These are phyloP conservation scores for Salicornia ramosissima DNA, from an alignment of 148 eudicot genomes.

Conservation along the genomic window DNA sequence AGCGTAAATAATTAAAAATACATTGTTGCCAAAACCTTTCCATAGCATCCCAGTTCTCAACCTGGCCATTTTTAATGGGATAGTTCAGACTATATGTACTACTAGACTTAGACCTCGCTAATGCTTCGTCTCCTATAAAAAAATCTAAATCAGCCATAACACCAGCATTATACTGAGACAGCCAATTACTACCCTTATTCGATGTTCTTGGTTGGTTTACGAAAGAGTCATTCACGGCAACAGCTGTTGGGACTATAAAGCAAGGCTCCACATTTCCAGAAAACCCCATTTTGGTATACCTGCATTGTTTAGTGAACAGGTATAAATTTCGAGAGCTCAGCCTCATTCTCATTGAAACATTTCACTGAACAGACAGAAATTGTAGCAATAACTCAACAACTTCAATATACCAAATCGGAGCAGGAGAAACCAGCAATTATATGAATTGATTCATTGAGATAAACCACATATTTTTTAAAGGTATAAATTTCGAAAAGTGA, in stretches of 20 bases:
- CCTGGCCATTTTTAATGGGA: conserved; percentile 89
- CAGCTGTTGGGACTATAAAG: conserved; percentile 76
- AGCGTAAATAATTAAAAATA: conserved; percentile 88
- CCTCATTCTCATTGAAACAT: neutral
- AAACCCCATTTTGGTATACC: conserved; percentile 98
- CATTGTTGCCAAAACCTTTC: conserved; percentile 99
- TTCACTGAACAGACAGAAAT: neutral
- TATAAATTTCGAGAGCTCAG: neutral
- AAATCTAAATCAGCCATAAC: conserved; percentile 99
- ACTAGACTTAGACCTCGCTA: conserved; percentile 76
- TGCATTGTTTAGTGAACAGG: conserved; percentile 26
- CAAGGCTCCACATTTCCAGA: conserved; percentile 97
- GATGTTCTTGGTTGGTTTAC: conserved; percentile 64
- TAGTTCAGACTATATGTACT: conserved; percentile 60
- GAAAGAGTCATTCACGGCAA: conserved; percentile 80
- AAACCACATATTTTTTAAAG: neutral
- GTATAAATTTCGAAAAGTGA: too few species aligned
- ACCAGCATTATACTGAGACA: conserved; percentile 82
- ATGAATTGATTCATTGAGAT: neutral
- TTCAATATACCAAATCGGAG: neutral
- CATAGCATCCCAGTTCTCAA: conserved; percentile 96
- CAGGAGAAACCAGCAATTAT: neutral
- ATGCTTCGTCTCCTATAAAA: conserved; percentile 82
- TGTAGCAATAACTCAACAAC: neutral
- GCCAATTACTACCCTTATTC: conserved; percentile 69